Evolutionary conservation across 208 protist species (phyloP), one percentile per base, ranked within the genome.

Genomic region (Porcisia deanei): DNA sequence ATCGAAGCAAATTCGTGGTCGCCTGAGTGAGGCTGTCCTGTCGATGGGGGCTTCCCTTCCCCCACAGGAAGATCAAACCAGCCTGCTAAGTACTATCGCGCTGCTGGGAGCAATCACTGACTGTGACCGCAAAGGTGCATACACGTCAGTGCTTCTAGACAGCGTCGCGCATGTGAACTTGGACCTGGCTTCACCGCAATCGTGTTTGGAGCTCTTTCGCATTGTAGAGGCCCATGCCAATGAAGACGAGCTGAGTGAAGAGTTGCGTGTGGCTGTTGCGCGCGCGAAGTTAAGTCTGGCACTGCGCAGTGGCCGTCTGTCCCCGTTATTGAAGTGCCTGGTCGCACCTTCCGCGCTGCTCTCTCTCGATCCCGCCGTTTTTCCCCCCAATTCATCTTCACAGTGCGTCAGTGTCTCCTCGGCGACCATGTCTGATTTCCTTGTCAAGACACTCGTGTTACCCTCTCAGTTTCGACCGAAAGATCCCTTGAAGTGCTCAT

Each of bases 191-290:
- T 82, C 84, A 30, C 57, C 85, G 45, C 71, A 77, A 41, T 87
- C 85, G 53, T 95, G 82, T 75, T 60, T 89, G 10, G 88, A 95
- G 57, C 75, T 95, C 41, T 88, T 93, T 81, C 72, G 85, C 72
- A 75, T 82, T 5, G 77, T 92, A 30, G 82, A 83, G 9, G 71
- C 80, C n/a, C 74, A 85, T 52, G 71, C 83, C 14, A 72, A 73
- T 45, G 71, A 79, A 6, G 25, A 47, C 18, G 47, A n/a, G 30
- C 18, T 80, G 75, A 52, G 66, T 58, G 70, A 76, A n/a, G 58
- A 85, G 20, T 60, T 80, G 76, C 53, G 64, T 34, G 34, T 60
- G 20, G 68, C 76, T 47, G 73, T 95, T 37, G 70, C 80, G n/a
- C 73, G 45, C 53, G 69, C 84, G 16, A 88, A 91, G 58, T 81